phyloP scores from a whole-genome alignment of 331 rosid species.

The Spiraea crenata region DNA sequence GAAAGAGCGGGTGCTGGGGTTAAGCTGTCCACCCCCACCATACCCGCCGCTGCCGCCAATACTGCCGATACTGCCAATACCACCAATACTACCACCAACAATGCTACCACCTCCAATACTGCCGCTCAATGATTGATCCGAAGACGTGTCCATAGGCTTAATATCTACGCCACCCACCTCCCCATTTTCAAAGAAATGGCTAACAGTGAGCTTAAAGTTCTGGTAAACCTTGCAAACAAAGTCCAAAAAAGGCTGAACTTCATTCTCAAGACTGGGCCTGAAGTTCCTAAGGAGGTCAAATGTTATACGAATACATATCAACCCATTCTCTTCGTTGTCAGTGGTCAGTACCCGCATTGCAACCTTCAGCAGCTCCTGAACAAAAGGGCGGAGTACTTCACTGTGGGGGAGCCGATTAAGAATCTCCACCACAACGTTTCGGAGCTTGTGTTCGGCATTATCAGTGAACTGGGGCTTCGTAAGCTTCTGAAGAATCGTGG shows the following conservation, averaged over 20 bases:
- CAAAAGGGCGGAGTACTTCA: slow-evolving; percentile 92
- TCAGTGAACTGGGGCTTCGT: slow-evolving; percentile 84
- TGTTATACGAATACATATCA: slow-evolving; percentile 78
- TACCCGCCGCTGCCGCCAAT: slow-evolving; percentile 25
- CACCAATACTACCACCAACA: not conserved
- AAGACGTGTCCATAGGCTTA: slow-evolving; percentile 66
- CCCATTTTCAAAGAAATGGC: slow-evolving; percentile 75
- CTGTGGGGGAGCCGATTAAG: slow-evolving; percentile 90
- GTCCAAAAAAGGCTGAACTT: slow-evolving; percentile 90
- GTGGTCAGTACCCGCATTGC: slow-evolving; percentile 90
- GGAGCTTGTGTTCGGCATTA: slow-evolving; percentile 75
- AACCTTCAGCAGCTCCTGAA: slow-evolving; percentile 88
- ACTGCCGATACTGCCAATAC: not conserved
- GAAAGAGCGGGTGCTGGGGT: slow-evolving; percentile 94
- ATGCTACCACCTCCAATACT: slow-evolving; percentile 2
- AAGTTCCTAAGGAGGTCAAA: slow-evolving; percentile 90
- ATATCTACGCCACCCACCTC: slow-evolving; percentile 53
- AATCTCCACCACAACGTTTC: slow-evolving; percentile 84
- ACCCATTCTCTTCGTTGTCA: slow-evolving; percentile 87
- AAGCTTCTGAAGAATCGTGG: slow-evolving; percentile 57
- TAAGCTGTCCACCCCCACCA: slow-evolving; percentile 62
- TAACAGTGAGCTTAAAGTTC: slow-evolving; percentile 70
- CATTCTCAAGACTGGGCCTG: slow-evolving; percentile 74
- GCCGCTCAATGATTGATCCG: slow-evolving; percentile 47
- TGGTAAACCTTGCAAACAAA: slow-evolving; percentile 86